Conservation (phyloP, 805 yeast genomes). For the Lipomyces spencermartinsiae region DNA sequence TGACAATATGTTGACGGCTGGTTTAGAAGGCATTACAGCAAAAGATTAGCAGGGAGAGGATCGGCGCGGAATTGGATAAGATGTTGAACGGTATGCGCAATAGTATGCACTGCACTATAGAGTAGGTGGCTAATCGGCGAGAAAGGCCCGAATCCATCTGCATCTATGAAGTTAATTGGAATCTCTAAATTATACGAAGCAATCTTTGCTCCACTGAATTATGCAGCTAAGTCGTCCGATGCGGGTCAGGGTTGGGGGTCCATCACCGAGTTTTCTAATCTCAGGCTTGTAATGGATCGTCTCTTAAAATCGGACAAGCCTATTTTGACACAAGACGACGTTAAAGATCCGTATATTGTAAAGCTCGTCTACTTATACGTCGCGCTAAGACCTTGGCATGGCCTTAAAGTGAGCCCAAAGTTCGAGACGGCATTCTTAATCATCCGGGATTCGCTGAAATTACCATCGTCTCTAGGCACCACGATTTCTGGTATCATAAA, state of each 20-base stretch:
- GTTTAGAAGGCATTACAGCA: constrained; percentile 55
- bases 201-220: constrained; percentile 28
- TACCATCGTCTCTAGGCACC: constrained; percentile 52
- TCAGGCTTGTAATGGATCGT: background rate
- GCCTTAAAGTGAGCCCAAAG: constrained; percentile 32
- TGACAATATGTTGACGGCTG: background rate
- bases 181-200: constrained; percentile 16
- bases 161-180: constrained; percentile 37
- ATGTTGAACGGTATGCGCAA: constrained; percentile 58
- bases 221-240: constrained; percentile 18
- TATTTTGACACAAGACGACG: constrained; percentile 13
- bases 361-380: constrained; percentile 56
- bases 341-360: constrained; percentile 32
- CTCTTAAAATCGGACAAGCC: constrained; percentile 11
- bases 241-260: background rate
- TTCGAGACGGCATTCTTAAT: constrained; percentile 56
- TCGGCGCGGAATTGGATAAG: constrained; percentile 84
- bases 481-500: constrained; percentile 55
- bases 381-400: constrained; percentile 59
- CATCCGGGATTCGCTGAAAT: constrained; percentile 72
- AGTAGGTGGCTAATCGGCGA: background rate
- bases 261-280: background rate
- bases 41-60: constrained; percentile 88
- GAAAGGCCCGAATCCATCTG: constrained; percentile 35
- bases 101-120: background rate